Base-by-base conservation (phyloP, 169 alveolate genomes). In the Cryptosporidium ryanae region DNA sequence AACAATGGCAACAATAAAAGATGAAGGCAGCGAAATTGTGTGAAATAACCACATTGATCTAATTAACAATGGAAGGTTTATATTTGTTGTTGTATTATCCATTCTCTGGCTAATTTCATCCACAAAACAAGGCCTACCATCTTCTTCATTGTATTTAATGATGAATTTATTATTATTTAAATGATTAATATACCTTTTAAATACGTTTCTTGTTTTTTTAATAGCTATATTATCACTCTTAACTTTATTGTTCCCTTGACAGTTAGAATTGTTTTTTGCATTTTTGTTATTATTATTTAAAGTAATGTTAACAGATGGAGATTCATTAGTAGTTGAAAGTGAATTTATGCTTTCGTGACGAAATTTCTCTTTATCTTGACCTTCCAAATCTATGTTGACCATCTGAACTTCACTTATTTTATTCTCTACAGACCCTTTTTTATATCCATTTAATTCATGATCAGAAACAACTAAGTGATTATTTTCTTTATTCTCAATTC, bases 1-100 rank as follows among this genome's bases (percentile, higher is more conserved):
- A n/a, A 76, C 87, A 34, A 59, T 76, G 7, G 76, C 49, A 61
- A 76, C 87, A 31, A 76, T 76, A 52, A 43, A 76, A 44, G 87
- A 59, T 76, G 87, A 21, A 55, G 87, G 87, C 1, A 76, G 46
- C 21, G 87, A 52, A 76, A 76, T 76, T 29, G 87, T 32, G 63
- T 76, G 71, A 34, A 76, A 61, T 43, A 76, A 57, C 87, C 87
- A 76, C 71, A 76, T 76, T 15, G 59, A 46, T 55, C 87, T 55
- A 61, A 59, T 59, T 38, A 55, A 32, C 27, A 76, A 38, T 1
- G 70, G 87, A 23, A 76, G 27, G 21, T 76, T 55, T 25, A 76
- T 1, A 76, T 76, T 76, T 32, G 87, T 59, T 43, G 68, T 76
- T 38, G 87, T 25, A 43, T 59, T 55, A 29, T 55, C 87, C 68